Percentiles rank a stretch among this genome's conserved stretches.
phyloP scores from a whole-genome alignment of 345 rosid genomes.

The Salix arbutifolia region DNA sequence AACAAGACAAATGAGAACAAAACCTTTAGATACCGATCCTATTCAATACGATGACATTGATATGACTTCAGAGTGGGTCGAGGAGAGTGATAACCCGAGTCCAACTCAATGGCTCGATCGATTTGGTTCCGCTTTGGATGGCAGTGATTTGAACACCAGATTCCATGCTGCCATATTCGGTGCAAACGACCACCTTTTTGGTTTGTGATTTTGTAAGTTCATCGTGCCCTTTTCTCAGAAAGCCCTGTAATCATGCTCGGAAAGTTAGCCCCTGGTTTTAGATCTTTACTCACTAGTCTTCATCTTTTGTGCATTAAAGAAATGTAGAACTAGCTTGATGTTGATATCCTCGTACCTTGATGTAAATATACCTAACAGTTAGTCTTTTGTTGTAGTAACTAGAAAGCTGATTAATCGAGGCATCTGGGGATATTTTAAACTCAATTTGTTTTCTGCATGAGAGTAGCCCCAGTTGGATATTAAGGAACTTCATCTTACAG shows the following conservation, averaged over 20 bases:
- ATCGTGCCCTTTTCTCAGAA: too few relatives aligned
- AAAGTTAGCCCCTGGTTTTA: background rate
- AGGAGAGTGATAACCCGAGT: conserved; percentile 65
- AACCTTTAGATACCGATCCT: conserved; percentile 52
- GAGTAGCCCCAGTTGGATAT: too few relatives aligned
- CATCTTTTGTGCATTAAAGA: background rate
- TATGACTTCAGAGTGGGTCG: conserved; percentile 95
- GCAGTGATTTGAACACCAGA: conserved; percentile 75
- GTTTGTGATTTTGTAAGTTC: conserved; percentile 37
- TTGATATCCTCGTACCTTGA: too few relatives aligned
- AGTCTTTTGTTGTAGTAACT: too few relatives aligned
- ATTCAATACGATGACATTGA: conserved; percentile 69
- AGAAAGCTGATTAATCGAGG: too few relatives aligned
- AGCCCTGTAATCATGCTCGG: background rate
- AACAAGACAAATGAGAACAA: conserved; percentile 49
- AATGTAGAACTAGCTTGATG: background rate
- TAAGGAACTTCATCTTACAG: too few relatives aligned
- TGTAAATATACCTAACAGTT: too few relatives aligned
- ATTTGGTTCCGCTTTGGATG: conserved; percentile 68
- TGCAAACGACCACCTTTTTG: conserved; percentile 57
- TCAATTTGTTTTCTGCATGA: too few relatives aligned
- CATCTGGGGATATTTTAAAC: too few relatives aligned
- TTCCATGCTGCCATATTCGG: conserved; percentile 61
- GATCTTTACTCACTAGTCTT: background rate
- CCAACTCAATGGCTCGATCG: conserved; percentile 86